Evolutionary conservation across 306 rosid species (phyloP).

Genomic region (Vachellia collinsii): DNA sequence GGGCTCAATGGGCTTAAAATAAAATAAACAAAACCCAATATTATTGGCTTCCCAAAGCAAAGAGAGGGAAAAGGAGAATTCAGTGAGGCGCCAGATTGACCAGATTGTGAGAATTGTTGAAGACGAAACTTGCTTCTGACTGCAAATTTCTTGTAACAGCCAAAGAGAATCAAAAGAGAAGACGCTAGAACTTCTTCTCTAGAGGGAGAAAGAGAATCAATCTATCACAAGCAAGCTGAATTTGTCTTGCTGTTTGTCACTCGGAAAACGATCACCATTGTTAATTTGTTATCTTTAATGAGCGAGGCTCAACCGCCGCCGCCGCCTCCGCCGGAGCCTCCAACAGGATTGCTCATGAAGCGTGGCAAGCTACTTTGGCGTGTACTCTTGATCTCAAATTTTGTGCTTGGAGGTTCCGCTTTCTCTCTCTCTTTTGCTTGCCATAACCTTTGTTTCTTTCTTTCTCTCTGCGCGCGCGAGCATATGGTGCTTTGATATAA

Average conservation of each 20-base stretch:
- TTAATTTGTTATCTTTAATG: conserved; percentile 26
- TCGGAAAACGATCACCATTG: neutral
- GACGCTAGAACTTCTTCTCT: neutral
- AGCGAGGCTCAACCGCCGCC: conserved; percentile 38
- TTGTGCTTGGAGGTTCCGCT: conserved; percentile 76
- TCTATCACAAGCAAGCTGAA: neutral
- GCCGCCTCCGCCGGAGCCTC: conserved; percentile 44
- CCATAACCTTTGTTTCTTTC: neutral
- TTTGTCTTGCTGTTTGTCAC: neutral
- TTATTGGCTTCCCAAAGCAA: neutral
- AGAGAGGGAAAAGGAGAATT: neutral
- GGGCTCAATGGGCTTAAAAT: conserved; percentile 2
- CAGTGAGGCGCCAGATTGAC: neutral
- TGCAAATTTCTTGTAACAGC: neutral
- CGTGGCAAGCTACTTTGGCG: conserved; percentile 83
- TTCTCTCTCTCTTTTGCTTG: too few relatives aligned
- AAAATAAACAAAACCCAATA: neutral
- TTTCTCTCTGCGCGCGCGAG: neutral
- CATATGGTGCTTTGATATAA: neutral
- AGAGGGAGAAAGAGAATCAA: neutral
- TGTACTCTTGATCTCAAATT: conserved; percentile 67
- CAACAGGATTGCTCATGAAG: conserved; percentile 44
- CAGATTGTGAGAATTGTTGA: too few relatives aligned
- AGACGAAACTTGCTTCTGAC: neutral
- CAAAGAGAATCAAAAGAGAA: neutral